Conservation (phyloP, 2,329 filamentous ascomycete genomes). For the Colletotrichum tropicale region DNA sequence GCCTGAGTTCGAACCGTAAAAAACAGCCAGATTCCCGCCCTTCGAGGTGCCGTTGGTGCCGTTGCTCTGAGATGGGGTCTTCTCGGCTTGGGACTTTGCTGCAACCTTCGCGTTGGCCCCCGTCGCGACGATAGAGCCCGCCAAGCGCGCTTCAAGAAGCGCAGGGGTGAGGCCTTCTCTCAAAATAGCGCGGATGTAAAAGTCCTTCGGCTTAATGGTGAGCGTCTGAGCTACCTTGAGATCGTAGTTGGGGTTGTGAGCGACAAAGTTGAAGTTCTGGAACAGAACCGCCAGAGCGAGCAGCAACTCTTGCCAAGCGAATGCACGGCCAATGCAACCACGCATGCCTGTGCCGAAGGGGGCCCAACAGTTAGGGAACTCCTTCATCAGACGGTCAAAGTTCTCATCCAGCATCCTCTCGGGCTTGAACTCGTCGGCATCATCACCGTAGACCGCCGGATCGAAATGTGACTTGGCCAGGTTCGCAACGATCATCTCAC, state of each 20-base stretch:
- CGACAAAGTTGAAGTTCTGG: slow-evolving; percentile 70
- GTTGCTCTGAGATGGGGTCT: background rate
- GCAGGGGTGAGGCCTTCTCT: slow-evolving; percentile 42
- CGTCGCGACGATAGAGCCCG: slow-evolving; percentile 30
- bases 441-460: slow-evolving; percentile 58
- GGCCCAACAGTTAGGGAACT: slow-evolving; percentile 45
- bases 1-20: slow-evolving; percentile 73
- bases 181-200: slow-evolving; percentile 62
- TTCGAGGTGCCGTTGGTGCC: background rate
- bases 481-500: slow-evolving; percentile 47
- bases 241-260: slow-evolving; percentile 62
- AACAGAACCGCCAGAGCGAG: slow-evolving; percentile 57
- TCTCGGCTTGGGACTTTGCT: background rate
- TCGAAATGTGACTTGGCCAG: slow-evolving; percentile 58
- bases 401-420: slow-evolving; percentile 66
- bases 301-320: slow-evolving; percentile 59
- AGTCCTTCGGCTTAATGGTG: slow-evolving; percentile 65
- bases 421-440: slow-evolving; percentile 62
- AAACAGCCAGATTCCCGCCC: slow-evolving; percentile 56
- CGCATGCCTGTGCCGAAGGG: slow-evolving; percentile 59
- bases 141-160: slow-evolving; percentile 50
- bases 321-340: slow-evolving; percentile 56
- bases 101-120: background rate
- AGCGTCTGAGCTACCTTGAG: slow-evolving; percentile 57
- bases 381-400: slow-evolving; percentile 39